Evolutionary conservation across 768 basidiomycete genomes (phyloP).

Genomic region (Hygrocybe punicea): DNA sequence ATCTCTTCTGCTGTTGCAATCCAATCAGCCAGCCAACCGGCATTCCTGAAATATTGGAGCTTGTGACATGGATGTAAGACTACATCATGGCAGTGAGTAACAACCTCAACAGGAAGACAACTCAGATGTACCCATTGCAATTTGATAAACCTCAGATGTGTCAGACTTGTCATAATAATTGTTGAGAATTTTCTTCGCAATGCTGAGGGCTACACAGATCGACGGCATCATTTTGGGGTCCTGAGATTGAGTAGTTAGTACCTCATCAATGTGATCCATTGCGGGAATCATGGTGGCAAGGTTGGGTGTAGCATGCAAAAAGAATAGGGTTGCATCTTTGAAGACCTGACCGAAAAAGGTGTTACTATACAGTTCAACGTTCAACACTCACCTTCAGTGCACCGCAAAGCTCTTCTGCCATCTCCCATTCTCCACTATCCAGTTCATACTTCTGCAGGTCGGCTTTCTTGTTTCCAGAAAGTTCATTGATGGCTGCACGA

Average conservation of each 20-base stretch:
- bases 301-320: too few species aligned
- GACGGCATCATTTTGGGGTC: constrained; percentile 3
- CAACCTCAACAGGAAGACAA: not conserved
- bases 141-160: constrained; percentile 17
- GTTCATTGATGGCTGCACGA: constrained; percentile 18
- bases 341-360: constrained; percentile 16
- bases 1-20: constrained; percentile 25
- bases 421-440: constrained; percentile 24
- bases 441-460: constrained; percentile 17
- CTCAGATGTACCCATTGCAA: constrained; percentile 28
- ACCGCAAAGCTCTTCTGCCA: constrained; percentile 22
- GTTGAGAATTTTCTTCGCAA: constrained; percentile 25
- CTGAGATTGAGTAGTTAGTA: constrained; percentile 8
- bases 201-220: constrained; percentile 12
- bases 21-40: constrained; percentile 30
- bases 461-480: constrained; percentile 13
- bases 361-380: not conserved
- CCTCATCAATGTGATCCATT: too few species aligned
- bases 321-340: constrained; percentile 24
- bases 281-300: too few species aligned
- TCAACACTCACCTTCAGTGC: constrained; percentile 21
- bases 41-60: constrained; percentile 31
- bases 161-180: constrained; percentile 22
- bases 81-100: constrained; percentile 6
- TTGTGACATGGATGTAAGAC: constrained; percentile 38